Base-by-base conservation (phyloP, 106 monocot genomes). In the Iris macrosiphon region DNA sequence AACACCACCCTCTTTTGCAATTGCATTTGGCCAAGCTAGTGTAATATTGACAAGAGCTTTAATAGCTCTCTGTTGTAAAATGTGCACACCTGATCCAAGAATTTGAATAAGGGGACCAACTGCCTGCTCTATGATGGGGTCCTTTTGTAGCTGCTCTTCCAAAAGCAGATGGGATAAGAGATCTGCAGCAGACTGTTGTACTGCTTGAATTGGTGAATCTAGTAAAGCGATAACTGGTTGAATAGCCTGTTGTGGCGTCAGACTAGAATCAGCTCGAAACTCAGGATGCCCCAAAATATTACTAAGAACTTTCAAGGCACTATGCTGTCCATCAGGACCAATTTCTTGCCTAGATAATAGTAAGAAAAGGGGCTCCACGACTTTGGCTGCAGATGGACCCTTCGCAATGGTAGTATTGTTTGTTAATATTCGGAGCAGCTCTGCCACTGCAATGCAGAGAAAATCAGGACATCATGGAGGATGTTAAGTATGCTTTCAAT, bases 1-100 rank as follows among this genome's bases (percentile, higher is more conserved):
- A 45, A 99, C 91, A 45, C 98, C 98, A 49, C 98, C 98, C 44
- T 99, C 91, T 67, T 99, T 99, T n/a, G 98, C 98, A 52, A 99
- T 92, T 42, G 89, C 80, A 63, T 84, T 99, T 61, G 98, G 80
- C 98, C 98, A 99, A 57, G 52, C 57, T 32, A 84, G 59, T 51
- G 91, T 62, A 50, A 99, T 75, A 35, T 78, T 84, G 34, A 72
- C 75, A 54, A 99, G 87, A 63, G 84, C 83, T 68, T 87, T 91
- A 56, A 99, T 82, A 53, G 84, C 91, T 65, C 78, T 76, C 30
- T 99, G 91, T 61, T 92, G 91, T 46, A 87, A 51, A 23, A 75
- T 75, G 24, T 72, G 78, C 19, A 75, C 56, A 43, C 78, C 87
- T 64, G 98, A 91, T 15, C 87, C 83, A 64, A 99, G 80, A 73